Evolutionary conservation across 139 green algal species (phyloP), one percentile per base, ranked within the genome.

Genomic region (Trebouxia sp.): DNA sequence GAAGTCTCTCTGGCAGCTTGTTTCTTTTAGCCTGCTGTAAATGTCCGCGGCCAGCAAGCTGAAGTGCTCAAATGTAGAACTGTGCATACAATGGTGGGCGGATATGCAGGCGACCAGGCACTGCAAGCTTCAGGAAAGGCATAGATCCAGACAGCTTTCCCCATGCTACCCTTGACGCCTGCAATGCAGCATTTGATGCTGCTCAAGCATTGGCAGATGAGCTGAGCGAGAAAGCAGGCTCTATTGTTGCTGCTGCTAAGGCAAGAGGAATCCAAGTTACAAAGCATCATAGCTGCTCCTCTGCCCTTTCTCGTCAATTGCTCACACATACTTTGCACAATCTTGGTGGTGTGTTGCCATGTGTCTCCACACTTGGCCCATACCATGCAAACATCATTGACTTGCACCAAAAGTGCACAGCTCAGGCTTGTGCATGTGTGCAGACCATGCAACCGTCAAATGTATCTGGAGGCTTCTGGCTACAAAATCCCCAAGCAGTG

Each of bases 391-490:
- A n/a, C n/a, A n/a, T n/a, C n/a, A n/a, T n/a, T n/a, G n/a, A n/a
- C n/a, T n/a, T n/a, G n/a, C n/a, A n/a, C n/a, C n/a, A n/a, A n/a
- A n/a, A n/a, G n/a, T n/a, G n/a, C n/a, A n/a, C n/a, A n/a, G n/a
- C n/a, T n/a, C n/a, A n/a, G n/a, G n/a, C n/a, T n/a, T n/a, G n/a
- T n/a, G n/a, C n/a, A n/a, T n/a, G n/a, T 12, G 3, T 72, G 62
- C 35, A 72, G 62, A 43, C 43, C 32, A 72, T 72, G 62, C 37
- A 42, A 35, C 32, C 35, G 28, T 72, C 62, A 39, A 42, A 72
- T 45, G 62, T 72, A 14, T 72, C 62, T 28, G 62, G 62, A 9
- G 62, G 62, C 15, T 72, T 72, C 62, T 72, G 62, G 62, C 20
- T 72, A 35, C 62, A 72, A 72, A 72, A 72, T 22, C 62, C 37